Evolutionary conservation across 2,329 filamentous ascomycete genomes (phyloP).

Genomic region (Aspergillus caelatus): DNA sequence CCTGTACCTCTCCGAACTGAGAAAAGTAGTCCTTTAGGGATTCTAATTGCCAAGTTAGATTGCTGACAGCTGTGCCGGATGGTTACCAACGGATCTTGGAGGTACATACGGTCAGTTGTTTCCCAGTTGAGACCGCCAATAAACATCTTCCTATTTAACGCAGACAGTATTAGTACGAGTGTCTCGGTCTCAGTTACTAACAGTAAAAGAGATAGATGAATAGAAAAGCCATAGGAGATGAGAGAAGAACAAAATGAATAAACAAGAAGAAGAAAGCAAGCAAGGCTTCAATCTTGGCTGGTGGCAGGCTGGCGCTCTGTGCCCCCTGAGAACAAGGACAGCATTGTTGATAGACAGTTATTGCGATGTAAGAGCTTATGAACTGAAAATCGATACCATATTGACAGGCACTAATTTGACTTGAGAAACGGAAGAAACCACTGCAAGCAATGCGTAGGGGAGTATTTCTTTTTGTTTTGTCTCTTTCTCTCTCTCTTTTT

Average conservation of each 20-base stretch:
- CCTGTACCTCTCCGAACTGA: slow-evolving; percentile 93
- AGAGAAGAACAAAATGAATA: not conserved
- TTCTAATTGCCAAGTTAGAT: slow-evolving; percentile 60
- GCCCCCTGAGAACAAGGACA: not conserved
- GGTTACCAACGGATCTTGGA: not conserved
- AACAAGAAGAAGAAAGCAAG: not conserved
- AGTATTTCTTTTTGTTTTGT: not conserved
- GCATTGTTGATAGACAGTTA: not conserved
- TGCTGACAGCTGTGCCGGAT: slow-evolving; percentile 7
- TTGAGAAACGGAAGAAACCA: not conserved
- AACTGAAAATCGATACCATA: not conserved
- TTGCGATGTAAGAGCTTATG: slow-evolving; percentile 1
- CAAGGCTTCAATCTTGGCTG: not conserved
- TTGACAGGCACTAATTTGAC: not conserved
- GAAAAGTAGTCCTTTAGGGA: slow-evolving; percentile 96
- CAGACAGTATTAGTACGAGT: not conserved
- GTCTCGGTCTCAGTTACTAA: not conserved
- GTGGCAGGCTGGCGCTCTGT: not conserved
- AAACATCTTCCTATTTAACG: slow-evolving; percentile 86
- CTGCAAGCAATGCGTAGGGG: not conserved
- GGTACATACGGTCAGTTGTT: slow-evolving; percentile 87
- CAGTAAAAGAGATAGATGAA: not conserved
- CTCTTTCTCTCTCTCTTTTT: not conserved
- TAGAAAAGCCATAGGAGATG: not conserved
- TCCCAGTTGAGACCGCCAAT: slow-evolving; percentile 99